Evolutionary conservation across 1,284 basidiomycete genomes (phyloP).

Genomic region (Irpex sp.): DNA sequence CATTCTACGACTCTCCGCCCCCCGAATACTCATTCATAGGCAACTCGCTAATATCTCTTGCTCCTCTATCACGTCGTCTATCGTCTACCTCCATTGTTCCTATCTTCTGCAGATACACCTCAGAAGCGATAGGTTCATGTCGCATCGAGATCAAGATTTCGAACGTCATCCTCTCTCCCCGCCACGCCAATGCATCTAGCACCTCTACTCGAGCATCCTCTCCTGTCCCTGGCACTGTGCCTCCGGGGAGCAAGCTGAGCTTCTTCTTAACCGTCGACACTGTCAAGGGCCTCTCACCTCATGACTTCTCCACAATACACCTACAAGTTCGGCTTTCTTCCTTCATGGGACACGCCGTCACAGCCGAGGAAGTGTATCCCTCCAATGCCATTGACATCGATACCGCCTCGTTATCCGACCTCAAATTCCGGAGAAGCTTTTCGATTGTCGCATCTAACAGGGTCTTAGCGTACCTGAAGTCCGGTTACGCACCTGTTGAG

Average conservation of each 20-base stretch:
- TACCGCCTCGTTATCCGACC: constrained; percentile 64
- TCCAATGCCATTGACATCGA: constrained; percentile 76
- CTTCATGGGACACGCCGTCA: constrained; percentile 66
- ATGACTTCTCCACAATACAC: constrained; percentile 83
- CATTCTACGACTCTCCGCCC: constrained; percentile 85
- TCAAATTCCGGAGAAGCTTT: constrained; percentile 80
- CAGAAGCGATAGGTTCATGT: constrained; percentile 92
- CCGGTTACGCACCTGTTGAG: constrained; percentile 80
- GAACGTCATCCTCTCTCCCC: constrained; percentile 60
- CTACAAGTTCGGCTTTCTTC: constrained; percentile 81
- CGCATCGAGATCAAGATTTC: constrained; percentile 79
- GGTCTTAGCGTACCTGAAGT: constrained; percentile 67
- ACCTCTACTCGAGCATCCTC: constrained; percentile 68
- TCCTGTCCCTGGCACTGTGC: constrained; percentile 59
- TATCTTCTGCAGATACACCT: constrained; percentile 89
- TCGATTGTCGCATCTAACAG: constrained; percentile 74
- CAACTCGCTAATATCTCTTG: constrained; percentile 79
- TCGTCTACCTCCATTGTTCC: constrained; percentile 74
- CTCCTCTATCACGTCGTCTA: constrained; percentile 76
- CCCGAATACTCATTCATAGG: constrained; percentile 92
- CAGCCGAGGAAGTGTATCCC: constrained; percentile 80
- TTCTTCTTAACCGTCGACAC: constrained; percentile 84
- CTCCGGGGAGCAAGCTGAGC: constrained; percentile 72
- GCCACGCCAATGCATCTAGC: constrained; percentile 56
- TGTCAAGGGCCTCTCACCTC: constrained; percentile 82